Evolutionary conservation across 208 protist genomes (phyloP).

Genomic region (Trypanosoma lewisi): DNA sequence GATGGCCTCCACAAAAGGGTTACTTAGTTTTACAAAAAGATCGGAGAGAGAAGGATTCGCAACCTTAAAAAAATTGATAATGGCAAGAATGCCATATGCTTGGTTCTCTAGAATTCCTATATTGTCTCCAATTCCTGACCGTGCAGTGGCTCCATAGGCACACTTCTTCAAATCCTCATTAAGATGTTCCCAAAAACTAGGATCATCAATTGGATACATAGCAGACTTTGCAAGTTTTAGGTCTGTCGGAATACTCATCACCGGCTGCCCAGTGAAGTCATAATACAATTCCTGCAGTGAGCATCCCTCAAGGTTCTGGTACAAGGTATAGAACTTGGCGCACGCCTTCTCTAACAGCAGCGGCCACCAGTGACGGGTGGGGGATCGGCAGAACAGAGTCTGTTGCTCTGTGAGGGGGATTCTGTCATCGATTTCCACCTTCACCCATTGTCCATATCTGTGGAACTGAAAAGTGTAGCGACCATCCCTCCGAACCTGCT

Average conservation of each 20-base stretch:
- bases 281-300: slow-evolving; percentile 58
- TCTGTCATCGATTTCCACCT: slow-evolving; percentile 59
- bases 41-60: slow-evolving; percentile 19
- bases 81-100: slow-evolving; percentile 60
- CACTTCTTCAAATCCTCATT: slow-evolving; percentile 33
- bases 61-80: too few species aligned
- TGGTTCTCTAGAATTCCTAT: slow-evolving; percentile 55
- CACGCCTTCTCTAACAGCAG: slow-evolving; percentile 70
- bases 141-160: slow-evolving; percentile 47
- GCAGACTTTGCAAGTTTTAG: slow-evolving; percentile 29
- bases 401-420: slow-evolving; percentile 48
- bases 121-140: slow-evolving; percentile 33
- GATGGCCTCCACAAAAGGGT: slow-evolving; percentile 27
- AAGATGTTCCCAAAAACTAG: slow-evolving; percentile 59
- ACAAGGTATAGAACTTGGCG: slow-evolving; percentile 84
- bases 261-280: slow-evolving; percentile 57
- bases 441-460: slow-evolving; percentile 55
- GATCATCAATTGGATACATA: slow-evolving; percentile 53
- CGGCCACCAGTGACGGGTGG: slow-evolving; percentile 70
- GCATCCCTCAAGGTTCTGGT: slow-evolving; percentile 54
- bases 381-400: slow-evolving; percentile 59
- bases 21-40: slow-evolving; percentile 70
- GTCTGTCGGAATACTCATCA: slow-evolving; percentile 38
- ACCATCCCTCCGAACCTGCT: slow-evolving; percentile 70
- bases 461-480: slow-evolving; percentile 85